Percentiles rank a stretch among this genome's conserved stretches.
Conservation (phyloP, 306 rosid genomes). For the Trichosanthes cucumerina region DNA sequence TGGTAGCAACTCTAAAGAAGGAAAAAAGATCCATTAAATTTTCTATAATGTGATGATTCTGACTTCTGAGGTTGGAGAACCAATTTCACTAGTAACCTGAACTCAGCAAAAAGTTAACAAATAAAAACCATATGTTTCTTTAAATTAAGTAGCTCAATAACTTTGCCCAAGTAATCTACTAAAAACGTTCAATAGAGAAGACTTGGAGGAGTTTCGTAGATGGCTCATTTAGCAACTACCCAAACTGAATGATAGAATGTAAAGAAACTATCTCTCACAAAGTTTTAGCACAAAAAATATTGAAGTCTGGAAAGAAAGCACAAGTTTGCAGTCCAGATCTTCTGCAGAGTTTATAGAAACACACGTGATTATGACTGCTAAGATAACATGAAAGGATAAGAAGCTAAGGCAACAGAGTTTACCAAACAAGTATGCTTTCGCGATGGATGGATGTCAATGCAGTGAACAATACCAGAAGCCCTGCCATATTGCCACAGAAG, state of each 20-base stretch:
- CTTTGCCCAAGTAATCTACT: not conserved
- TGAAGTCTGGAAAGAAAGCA: not conserved
- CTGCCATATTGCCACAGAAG: slow-evolving; percentile 34
- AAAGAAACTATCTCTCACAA: not conserved
- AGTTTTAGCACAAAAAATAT: not conserved
- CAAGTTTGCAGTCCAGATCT: not conserved
- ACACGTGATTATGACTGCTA: not conserved
- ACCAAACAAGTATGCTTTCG: slow-evolving; percentile 90
- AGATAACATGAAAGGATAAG: not conserved
- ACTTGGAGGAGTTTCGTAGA: not conserved
- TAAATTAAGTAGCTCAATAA: not conserved
- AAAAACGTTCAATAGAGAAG: not conserved
- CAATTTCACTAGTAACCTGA: not conserved
- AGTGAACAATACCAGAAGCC: slow-evolving; percentile 81
- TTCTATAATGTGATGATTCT: not conserved
- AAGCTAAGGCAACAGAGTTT: slow-evolving; percentile 15
- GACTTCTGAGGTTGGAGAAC: not conserved
- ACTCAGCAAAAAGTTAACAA: not conserved
- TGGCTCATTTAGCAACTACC: not conserved
- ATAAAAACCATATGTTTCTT: not conserved
- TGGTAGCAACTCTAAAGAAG: not conserved
- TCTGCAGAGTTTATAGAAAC: not conserved
- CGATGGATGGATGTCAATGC: slow-evolving; percentile 82
- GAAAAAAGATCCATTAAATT: not conserved
- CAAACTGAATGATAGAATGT: not conserved